phyloP scores from a whole-genome alignment of 768 basidiomycete species.

The Lactarius trivialis region DNA sequence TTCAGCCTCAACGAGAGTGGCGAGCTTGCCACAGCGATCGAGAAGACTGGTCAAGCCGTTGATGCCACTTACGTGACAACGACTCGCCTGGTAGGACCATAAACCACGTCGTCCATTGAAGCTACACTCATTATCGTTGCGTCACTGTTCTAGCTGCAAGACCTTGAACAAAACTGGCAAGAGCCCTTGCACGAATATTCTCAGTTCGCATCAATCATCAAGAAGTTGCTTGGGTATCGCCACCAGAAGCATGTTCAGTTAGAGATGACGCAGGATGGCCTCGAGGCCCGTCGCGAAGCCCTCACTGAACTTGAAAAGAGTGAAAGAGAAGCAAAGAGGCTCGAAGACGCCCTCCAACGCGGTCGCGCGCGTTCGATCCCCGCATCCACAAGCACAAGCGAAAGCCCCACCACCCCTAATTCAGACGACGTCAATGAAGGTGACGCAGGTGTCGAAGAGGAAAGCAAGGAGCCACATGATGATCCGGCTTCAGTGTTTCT shows the following conservation, averaged over 20 bases:
- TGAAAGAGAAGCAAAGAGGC: slow-evolving; percentile 80
- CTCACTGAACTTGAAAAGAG: slow-evolving; percentile 89
- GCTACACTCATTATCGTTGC: neutral
- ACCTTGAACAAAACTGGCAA: slow-evolving; percentile 90
- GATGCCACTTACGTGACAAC: slow-evolving; percentile 94
- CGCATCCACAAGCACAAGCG: neutral
- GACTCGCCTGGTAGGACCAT: slow-evolving; percentile 63
- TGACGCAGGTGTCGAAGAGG: slow-evolving; percentile 10
- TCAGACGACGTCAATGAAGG: neutral
- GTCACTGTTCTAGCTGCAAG: slow-evolving; percentile 59
- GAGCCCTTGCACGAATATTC: slow-evolving; percentile 94
- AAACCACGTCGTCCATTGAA: neutral
- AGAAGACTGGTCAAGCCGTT: slow-evolving; percentile 95
- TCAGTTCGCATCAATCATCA: slow-evolving; percentile 93
- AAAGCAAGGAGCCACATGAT: slow-evolving; percentile 29
- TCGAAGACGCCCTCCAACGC: slow-evolving; percentile 79
- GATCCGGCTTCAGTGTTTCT: slow-evolving; percentile 43
- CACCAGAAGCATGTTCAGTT: slow-evolving; percentile 98
- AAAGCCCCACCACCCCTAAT: neutral
- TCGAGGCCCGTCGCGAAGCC: slow-evolving; percentile 78
- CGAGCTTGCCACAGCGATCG: slow-evolving; percentile 72
- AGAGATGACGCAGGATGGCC: slow-evolving; percentile 90
- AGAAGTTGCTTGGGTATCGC: slow-evolving; percentile 86
- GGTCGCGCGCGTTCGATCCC: slow-evolving; percentile 35
- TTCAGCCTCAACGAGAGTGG: slow-evolving; percentile 85